Evolutionary conservation across 495 filamentous ascomycete species (phyloP), one percentile per base, ranked within the genome.

Genomic region (Hypomontagnella monticulosa): DNA sequence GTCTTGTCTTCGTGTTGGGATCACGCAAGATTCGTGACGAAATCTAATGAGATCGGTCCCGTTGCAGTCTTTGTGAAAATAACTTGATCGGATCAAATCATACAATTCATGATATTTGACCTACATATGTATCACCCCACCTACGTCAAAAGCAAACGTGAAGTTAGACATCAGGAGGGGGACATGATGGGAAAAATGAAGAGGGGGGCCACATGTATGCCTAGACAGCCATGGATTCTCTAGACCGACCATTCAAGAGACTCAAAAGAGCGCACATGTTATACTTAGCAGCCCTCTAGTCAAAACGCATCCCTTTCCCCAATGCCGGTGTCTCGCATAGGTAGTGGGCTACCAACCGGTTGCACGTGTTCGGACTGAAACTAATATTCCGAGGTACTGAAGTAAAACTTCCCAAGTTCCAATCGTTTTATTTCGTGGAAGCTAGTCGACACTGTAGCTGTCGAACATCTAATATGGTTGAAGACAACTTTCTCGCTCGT

Each of bases 21-120:
- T 60, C 32, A 19, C 53, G 38, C 57, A 27, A 32, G 41, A 57
- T 67, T 57, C 41, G 37, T 58, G 43, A 51, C 34, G 47, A 49
- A 48, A 58, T 63, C 54, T 10, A 37, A 41, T 54, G 19, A 50
- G 43, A 60, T 56, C 54, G 49, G 18, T 4, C 19, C 48, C 20
- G 9, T 41, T 23, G 41, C 4, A 40, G 9, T n/a, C 42, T 16
- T 40, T 18, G 6, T 16, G 12, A 20, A 30, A 37, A 43, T 50
- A 30, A 14, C 44, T 51, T 44, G 23, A 46, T 55, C 50, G n/a
- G 43, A 38, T 46, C 34, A 11, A 34, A 38, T 46, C 34, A 11
- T 43, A 10, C 37, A 48, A 33, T 15, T 48, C 32, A 38, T 9
- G 33, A 37, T 18, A 20, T 16, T 47, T 32, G 14, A 40, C n/a